A percentile compares a stretch with the other conserved stretches of the same genome.
These are phyloP conservation scores for Pestalotiopsis sp. DNA, from an alignment of 2,329 filamentous ascomycete genomes.

Conservation along the genomic window DNA sequence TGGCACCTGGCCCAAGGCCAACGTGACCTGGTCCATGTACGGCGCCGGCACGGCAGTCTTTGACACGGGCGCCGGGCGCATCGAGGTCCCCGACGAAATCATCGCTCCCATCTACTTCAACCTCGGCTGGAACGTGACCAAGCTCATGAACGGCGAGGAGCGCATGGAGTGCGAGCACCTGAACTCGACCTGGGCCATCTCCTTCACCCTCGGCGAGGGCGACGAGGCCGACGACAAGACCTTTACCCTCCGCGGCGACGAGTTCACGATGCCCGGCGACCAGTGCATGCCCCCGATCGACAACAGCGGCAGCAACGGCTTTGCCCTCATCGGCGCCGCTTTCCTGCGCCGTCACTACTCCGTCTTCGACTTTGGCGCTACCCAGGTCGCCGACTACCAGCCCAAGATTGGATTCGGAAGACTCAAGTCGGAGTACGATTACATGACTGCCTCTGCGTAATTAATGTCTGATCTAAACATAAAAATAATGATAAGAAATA, in stretches of 20 bases:
- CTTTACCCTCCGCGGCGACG: constrained; percentile 29
- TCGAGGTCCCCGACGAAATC: constrained; percentile 26
- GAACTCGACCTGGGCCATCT: constrained; percentile 36
- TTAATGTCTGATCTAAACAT: background rate
- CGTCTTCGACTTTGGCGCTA: constrained; percentile 33
- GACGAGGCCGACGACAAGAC: constrained; percentile 23
- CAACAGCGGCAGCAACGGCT: constrained; percentile 20
- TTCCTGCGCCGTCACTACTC: constrained; percentile 36
- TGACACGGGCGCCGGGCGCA: constrained; percentile 34
- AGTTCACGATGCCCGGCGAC: constrained; percentile 34
- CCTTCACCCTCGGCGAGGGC: constrained; percentile 28
- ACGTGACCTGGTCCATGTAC: constrained; percentile 6
- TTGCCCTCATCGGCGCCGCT: constrained; percentile 32
- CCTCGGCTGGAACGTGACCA: constrained; percentile 38
- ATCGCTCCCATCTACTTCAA: constrained; percentile 32
- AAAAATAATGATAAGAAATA: background rate
- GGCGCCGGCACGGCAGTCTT: constrained; percentile 27
- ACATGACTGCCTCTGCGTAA: background rate
- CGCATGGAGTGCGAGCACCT: constrained; percentile 38
- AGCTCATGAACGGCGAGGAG: constrained; percentile 28
- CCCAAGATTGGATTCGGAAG: constrained; percentile 19
- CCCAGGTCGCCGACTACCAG: constrained; percentile 15
- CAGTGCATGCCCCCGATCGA: constrained; percentile 40
- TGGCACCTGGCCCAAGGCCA: constrained; percentile 2
- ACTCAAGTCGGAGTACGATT: constrained; percentile 18